Evolutionary conservation across 805 yeast species (phyloP).

Genomic region (Blastobotrys muscicola): DNA sequence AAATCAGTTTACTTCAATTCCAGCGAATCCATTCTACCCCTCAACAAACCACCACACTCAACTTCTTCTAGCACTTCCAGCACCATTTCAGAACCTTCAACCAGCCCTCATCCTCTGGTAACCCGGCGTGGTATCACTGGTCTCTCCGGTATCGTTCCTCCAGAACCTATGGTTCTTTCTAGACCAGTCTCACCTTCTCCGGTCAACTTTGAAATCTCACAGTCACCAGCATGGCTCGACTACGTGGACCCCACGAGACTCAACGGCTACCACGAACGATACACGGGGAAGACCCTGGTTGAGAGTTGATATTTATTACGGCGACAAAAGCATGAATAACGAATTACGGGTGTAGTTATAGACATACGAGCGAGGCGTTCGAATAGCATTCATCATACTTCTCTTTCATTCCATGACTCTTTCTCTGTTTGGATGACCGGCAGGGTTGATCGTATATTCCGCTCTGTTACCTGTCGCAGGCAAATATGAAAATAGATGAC

Average conservation of each 20-base stretch:
- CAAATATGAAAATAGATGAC: too few relatives aligned
- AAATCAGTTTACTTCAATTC: conserved; percentile 2
- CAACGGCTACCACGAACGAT: not conserved
- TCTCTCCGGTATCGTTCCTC: conserved; percentile 13
- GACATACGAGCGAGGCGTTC: too few relatives aligned
- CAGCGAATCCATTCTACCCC: conserved; percentile 1
- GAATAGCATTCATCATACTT: too few relatives aligned
- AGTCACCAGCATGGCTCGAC: conserved; percentile 21
- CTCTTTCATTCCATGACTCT: too few relatives aligned
- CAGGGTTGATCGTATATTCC: too few relatives aligned
- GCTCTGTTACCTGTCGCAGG: too few relatives aligned
- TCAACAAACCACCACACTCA: not conserved
- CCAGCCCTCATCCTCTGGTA: conserved; percentile 3
- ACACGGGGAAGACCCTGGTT: too few relatives aligned
- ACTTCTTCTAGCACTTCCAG: conserved; percentile 1
- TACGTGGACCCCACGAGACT: conserved; percentile 12
- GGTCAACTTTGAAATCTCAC: conserved; percentile 17
- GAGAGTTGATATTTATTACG: too few relatives aligned
- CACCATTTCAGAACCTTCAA: not conserved
- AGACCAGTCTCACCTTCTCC: conserved; percentile 17
- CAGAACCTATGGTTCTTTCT: conserved; percentile 4
- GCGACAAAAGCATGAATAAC: too few relatives aligned
- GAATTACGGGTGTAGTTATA: too few relatives aligned
- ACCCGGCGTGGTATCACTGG: conserved; percentile 10
- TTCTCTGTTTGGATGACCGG: too few relatives aligned